These are phyloP conservation scores for Kuraishia floccosa DNA, from an alignment of 805 yeast species.

Conservation along the genomic window DNA sequence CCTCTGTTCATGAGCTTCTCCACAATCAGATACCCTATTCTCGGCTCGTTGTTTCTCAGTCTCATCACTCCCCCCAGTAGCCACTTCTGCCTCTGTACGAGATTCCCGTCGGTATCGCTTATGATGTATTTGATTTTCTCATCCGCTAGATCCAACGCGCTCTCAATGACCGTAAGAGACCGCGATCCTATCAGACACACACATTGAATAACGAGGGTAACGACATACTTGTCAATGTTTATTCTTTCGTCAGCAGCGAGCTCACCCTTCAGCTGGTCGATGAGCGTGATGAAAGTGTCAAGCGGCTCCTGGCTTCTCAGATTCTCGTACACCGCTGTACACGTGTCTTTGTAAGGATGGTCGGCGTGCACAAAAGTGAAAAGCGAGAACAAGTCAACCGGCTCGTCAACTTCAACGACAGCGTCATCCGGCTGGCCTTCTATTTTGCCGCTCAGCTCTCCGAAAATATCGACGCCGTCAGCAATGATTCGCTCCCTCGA, in stretches of 20 bases:
- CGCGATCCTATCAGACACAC: slow-evolving; percentile 79
- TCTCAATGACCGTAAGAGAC: slow-evolving; percentile 69
- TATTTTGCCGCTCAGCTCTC: slow-evolving; percentile 12
- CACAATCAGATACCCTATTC: slow-evolving; percentile 49
- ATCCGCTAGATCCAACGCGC: slow-evolving; percentile 20
- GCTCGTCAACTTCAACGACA: slow-evolving; percentile 12
- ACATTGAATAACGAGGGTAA: slow-evolving; percentile 56
- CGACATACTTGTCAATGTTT: slow-evolving; percentile 30
- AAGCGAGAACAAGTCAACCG: slow-evolving; percentile 17
- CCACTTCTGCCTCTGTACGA: slow-evolving; percentile 23
- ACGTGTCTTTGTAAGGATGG: slow-evolving; percentile 19
- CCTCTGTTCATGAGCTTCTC: slow-evolving; percentile 37
- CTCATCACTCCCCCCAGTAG: slow-evolving; percentile 45
- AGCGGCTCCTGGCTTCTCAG: slow-evolving; percentile 15
- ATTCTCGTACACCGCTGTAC: slow-evolving; percentile 19
- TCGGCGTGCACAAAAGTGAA: slow-evolving; percentile 21
- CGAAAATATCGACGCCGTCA: slow-evolving; percentile 25
- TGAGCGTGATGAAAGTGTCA: slow-evolving; percentile 16
- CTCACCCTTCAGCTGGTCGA: slow-evolving; percentile 10
- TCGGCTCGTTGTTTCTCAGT: slow-evolving; percentile 57
- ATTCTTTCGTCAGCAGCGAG: slow-evolving; percentile 16
- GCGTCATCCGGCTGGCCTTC: slow-evolving; percentile 1
- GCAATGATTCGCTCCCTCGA: slow-evolving; percentile 19
- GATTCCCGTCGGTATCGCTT: slow-evolving; percentile 13
- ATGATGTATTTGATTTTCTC: slow-evolving; percentile 14